A percentile compares a stretch with the other conserved stretches of the same genome.
phyloP scores from a whole-genome alignment of 306 rosid species.

The Sesbania bispinosa region DNA sequence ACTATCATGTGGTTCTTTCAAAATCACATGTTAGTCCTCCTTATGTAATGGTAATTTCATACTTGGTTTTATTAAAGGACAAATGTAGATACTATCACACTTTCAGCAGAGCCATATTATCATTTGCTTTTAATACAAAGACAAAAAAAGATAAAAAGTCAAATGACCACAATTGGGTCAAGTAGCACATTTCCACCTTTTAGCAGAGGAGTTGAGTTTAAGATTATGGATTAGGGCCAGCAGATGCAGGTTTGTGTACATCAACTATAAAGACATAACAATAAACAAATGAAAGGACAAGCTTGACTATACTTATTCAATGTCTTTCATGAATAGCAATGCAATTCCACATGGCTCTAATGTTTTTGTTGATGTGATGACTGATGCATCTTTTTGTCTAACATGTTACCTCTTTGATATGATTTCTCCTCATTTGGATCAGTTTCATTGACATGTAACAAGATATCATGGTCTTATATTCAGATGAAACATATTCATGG shows the following conservation, averaged over 20 bases:
- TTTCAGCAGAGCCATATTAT: neutral
- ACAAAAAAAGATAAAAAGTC: neutral
- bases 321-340: neutral
- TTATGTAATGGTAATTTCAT: conserved; percentile 37
- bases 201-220: neutral
- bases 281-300: no score
- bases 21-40: conserved; percentile 26
- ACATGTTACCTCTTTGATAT: neutral
- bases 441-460: no score
- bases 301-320: neutral
- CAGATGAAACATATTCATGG: neutral
- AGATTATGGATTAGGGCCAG: no score
- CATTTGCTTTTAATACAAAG: neutral
- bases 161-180: neutral
- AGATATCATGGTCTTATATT: conserved; percentile 4
- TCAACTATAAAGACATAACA: neutral
- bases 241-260: neutral
- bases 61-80: neutral
- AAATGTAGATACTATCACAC: neutral
- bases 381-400: neutral
- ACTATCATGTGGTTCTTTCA: conserved; percentile 25
- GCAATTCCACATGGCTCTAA: neutral
- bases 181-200: neutral
- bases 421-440: no score
- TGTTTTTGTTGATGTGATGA: conserved; percentile 3